Evolutionary conservation across 345 rosid species (phyloP).

Genomic region (Acer yangbiense): DNA sequence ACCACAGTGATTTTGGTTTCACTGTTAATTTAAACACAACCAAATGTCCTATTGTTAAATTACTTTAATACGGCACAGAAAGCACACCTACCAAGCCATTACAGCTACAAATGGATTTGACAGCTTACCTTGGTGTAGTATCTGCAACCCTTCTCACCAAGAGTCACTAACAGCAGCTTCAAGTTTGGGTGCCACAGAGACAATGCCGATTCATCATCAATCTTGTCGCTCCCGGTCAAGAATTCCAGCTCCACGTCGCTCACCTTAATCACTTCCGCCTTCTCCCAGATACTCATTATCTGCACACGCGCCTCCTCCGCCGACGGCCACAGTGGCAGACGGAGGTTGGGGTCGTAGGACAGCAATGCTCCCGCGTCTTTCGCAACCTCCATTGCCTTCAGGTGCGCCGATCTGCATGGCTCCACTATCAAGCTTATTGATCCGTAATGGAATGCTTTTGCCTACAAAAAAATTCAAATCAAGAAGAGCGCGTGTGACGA

Average conservation of each 20-base stretch:
- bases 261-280: slow-evolving; percentile 92
- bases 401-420: slow-evolving; percentile 96
- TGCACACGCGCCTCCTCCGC: slow-evolving; percentile 83
- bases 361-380: slow-evolving; percentile 86
- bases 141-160: slow-evolving; percentile 92
- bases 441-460: slow-evolving; percentile 91
- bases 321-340: slow-evolving; percentile 96
- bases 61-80: too few species aligned
- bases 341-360: slow-evolving; percentile 91
- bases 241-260: slow-evolving; percentile 95
- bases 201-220: slow-evolving; percentile 76
- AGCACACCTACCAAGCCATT: neutral
- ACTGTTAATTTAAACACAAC: too few species aligned
- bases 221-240: slow-evolving; percentile 80
- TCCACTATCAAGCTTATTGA: slow-evolving; percentile 97
- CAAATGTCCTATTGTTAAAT: too few species aligned
- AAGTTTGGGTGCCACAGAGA: slow-evolving; percentile 84
- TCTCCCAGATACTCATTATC: slow-evolving; percentile 93
- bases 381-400: slow-evolving; percentile 93
- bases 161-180: slow-evolving; percentile 86
- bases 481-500: neutral
- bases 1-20: neutral
- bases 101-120: neutral
- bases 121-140: slow-evolving; percentile 84
- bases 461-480: slow-evolving; percentile 34